Evolutionary conservation across 108 stramenopile species (phyloP).

Genomic region (Seminavis robusta): DNA sequence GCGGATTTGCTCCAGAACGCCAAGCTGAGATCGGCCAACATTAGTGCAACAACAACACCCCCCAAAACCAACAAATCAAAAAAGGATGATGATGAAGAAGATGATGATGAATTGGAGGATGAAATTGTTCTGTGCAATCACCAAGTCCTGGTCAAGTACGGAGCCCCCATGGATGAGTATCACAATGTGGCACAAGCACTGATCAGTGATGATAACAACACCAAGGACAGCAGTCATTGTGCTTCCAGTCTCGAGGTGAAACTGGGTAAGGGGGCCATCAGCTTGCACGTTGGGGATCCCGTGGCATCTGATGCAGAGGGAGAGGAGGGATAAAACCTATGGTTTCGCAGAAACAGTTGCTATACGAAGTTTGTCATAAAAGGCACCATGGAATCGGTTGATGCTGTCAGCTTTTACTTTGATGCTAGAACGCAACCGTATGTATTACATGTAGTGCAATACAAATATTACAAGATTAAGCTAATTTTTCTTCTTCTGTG

Average conservation of each 20-base stretch:
- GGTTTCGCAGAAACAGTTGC: no score
- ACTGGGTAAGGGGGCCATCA: conserved; percentile 41
- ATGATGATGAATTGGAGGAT: conserved; percentile 65
- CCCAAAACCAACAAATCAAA: conserved; percentile 5
- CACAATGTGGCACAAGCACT: conserved; percentile 36
- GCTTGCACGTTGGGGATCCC: conserved; percentile 45
- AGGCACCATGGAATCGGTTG: no score
- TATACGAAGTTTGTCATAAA: no score
- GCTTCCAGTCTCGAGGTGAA: conserved; percentile 29
- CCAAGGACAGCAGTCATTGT: conserved; percentile 15
- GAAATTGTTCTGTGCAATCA: conserved; percentile 72
- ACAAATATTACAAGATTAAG: no score
- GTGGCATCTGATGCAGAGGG: conserved; percentile 35
- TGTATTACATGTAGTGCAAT: no score
- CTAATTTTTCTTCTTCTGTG: no score
- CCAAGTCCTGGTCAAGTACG: conserved; percentile 50
- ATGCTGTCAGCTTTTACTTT: no score
- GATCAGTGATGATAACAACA: no score
- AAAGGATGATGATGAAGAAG: conserved; percentile 12
- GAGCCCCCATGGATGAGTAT: conserved; percentile 57
- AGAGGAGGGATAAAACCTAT: no score
- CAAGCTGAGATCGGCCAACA: conserved; percentile 14
- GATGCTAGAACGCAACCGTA: no score
- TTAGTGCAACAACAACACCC: background rate
- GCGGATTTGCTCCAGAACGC: conserved; percentile 20